Conservation (phyloP, 106 monocot genomes). For the Dendrobium catenatum region DNA sequence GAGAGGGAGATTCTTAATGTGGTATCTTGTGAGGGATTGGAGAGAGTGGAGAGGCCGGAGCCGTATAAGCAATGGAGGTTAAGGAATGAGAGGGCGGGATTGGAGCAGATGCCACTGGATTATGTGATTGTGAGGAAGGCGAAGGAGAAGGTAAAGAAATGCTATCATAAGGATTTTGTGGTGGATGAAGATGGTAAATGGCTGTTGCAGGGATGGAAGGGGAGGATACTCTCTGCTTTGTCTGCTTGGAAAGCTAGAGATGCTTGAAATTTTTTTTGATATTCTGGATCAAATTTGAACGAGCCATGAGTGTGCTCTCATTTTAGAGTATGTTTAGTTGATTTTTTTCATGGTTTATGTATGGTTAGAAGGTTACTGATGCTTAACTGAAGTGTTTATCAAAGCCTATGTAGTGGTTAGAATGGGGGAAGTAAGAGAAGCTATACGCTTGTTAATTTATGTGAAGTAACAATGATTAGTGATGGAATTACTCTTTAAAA, state of each 20-base stretch:
- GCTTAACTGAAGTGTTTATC: no score
- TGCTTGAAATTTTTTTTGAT: no score
- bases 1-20: slow-evolving; percentile 28
- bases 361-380: no score
- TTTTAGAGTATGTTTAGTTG: no score
- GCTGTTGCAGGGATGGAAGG: slow-evolving; percentile 58
- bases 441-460: no score
- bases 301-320: no score
- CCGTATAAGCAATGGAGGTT: slow-evolving; percentile 51
- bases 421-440: no score
- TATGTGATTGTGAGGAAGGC: slow-evolving; percentile 22
- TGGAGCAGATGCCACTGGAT: slow-evolving; percentile 22
- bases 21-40: slow-evolving; percentile 46
- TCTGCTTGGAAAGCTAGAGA: slow-evolving; percentile 36
- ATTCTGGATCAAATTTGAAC: no score
- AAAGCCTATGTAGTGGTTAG: no score
- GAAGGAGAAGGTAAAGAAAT: slow-evolving; percentile 21
- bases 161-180: slow-evolving; percentile 40
- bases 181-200: slow-evolving; percentile 33
- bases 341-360: no score
- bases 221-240: slow-evolving; percentile 29
- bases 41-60: slow-evolving; percentile 55
- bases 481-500: no score
- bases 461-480: no score
- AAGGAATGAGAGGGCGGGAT: slow-evolving; percentile 39